These are phyloP conservation scores for Wickerhamiella shivajii DNA, from an alignment of 805 yeast genomes.

Conservation along the genomic window DNA sequence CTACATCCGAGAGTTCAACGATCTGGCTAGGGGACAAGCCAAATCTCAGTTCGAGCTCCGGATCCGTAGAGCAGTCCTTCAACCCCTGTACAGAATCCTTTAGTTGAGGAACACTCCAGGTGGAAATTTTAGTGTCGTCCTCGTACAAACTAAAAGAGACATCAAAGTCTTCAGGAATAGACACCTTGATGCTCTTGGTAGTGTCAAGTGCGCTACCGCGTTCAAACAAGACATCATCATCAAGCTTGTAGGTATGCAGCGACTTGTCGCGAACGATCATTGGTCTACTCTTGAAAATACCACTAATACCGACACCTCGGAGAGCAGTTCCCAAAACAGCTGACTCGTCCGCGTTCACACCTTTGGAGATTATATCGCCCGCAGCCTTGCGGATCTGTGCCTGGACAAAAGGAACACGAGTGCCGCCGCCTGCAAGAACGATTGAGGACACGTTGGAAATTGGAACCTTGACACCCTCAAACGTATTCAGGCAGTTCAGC, in stretches of 20 bases:
- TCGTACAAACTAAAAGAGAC: conserved; percentile 28
- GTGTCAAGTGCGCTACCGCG: conserved; percentile 21
- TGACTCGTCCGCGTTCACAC: conserved; percentile 92
- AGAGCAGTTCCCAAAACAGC: conserved; percentile 82
- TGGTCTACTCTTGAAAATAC: conserved; percentile 48
- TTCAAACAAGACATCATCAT: conserved; percentile 27
- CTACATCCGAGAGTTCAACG: conserved; percentile 12
- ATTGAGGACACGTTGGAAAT: conserved; percentile 40
- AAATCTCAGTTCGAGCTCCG: conserved; percentile 13
- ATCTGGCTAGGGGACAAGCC: conserved; percentile 12
- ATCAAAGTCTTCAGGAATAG: conserved; percentile 16
- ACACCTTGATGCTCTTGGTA: conserved; percentile 21
- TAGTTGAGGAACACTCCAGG: conserved; percentile 20
- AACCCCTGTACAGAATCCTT: conserved; percentile 17
- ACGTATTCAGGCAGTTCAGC: conserved; percentile 32
- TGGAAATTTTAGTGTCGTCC: conserved; percentile 25
- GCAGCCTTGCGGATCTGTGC: conserved; percentile 33
- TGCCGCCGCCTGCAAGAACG: conserved; percentile 78
- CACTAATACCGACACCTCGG: conserved; percentile 62
- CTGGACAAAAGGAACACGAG: conserved; percentile 75
- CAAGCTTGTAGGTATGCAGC: conserved; percentile 38
- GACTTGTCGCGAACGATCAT: conserved; percentile 45
- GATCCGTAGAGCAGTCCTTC: conserved; percentile 11
- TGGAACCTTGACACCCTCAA: conserved; percentile 21
- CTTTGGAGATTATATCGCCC: conserved; percentile 51